Percentiles rank a stretch among this genome's conserved stretches.
These are phyloP conservation scores for Penicillium pancosmium DNA, from an alignment of 495 filamentous ascomycete species.

Conservation along the genomic window DNA sequence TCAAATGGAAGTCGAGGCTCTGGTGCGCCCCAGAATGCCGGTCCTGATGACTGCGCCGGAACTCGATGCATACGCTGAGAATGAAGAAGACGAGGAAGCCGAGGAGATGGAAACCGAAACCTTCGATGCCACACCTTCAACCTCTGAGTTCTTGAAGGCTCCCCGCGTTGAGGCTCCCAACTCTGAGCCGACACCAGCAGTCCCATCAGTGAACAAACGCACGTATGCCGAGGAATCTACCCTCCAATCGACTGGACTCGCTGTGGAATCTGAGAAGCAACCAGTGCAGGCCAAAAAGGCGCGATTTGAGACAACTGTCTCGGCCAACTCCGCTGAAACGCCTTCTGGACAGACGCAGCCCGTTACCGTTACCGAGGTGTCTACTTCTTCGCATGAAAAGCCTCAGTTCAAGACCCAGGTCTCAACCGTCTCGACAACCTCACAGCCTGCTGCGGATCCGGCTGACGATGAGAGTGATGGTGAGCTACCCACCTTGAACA, in stretches of 20 bases:
- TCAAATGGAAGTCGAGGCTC: constrained; percentile 66
- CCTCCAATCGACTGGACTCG: constrained; percentile 8
- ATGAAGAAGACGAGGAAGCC: constrained; percentile 50
- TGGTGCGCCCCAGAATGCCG: constrained; percentile 71
- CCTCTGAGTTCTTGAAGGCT: constrained; percentile 32
- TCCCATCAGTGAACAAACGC: constrained; percentile 34
- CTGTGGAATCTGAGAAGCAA: constrained; percentile 10
- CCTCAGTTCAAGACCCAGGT: constrained; percentile 15
- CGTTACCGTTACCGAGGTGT: constrained; percentile 10
- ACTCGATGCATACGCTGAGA: constrained; percentile 28
- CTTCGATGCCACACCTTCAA: constrained; percentile 18
- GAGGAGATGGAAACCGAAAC: constrained; percentile 32
- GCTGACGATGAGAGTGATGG: constrained; percentile 50
- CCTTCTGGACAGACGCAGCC: constrained; percentile 16
- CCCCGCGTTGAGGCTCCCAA: constrained; percentile 23
- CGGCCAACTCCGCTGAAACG: constrained; percentile 10
- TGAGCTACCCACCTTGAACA: constrained; percentile 51
- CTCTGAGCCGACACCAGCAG: constrained; percentile 13
- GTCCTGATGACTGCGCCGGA: constrained; percentile 41
- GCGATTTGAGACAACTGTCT: constrained; percentile 30
- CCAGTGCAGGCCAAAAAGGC: constrained; percentile 36
- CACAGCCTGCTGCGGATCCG: constrained; percentile 14
- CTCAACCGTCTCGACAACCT: constrained; percentile 8
- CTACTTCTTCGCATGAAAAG: constrained; percentile 14
- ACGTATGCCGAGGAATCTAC: constrained; percentile 34